Evolutionary conservation across 2,329 filamentous ascomycete species (phyloP), one percentile per base, ranked within the genome.

Genomic region (Aspergillus felis): DNA sequence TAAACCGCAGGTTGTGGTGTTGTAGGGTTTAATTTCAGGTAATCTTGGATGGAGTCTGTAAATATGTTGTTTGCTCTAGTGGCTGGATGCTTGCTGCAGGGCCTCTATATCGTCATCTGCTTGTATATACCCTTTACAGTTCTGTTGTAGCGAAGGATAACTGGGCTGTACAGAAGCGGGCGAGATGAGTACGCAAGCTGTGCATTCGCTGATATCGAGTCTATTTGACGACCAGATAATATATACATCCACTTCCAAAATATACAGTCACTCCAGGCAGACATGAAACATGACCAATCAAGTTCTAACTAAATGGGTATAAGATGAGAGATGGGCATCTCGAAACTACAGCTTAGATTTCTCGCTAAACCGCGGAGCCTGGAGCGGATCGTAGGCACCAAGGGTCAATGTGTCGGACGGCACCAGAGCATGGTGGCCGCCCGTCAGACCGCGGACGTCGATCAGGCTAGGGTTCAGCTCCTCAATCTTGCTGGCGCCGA

Each of bases 401-500:
- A 84, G 59, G 3, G 80, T 79, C 59, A 89, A 73, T 17, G 81
- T 86, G 74, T 90, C 87, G n/a, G 74, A 69, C 10, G 87, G 87
- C 38, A 87, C 83, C 44, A 72, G 67, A 1, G 83, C 81, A 12
- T 76, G 79, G 67, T 89, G 87, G 62, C 81, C 79, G 62, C 77
- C 81, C 17, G 71, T 52, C 64, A 97, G 71, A 2, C 88, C 90
- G 59, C 89, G 80, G 0, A 85, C 84, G 71, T 99, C 94, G 22
- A 99, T 74, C 74, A 99, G 78, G 27, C 86, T 87, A 0, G 92
- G 88, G 61, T 89, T 90, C 61, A 99, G 78, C 65, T 99, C 87
- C 38, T 86, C 85, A 32, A 99, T 75, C 59, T 77, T 87, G 22
- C 82, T 84, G 58, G 87, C 90, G 9, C 94, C 94, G 65, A 99